A percentile compares a stretch with the other conserved stretches of the same genome.
phyloP scores from a whole-genome alignment of 169 alveolate genomes.

The Plasmodium chabaudi region DNA sequence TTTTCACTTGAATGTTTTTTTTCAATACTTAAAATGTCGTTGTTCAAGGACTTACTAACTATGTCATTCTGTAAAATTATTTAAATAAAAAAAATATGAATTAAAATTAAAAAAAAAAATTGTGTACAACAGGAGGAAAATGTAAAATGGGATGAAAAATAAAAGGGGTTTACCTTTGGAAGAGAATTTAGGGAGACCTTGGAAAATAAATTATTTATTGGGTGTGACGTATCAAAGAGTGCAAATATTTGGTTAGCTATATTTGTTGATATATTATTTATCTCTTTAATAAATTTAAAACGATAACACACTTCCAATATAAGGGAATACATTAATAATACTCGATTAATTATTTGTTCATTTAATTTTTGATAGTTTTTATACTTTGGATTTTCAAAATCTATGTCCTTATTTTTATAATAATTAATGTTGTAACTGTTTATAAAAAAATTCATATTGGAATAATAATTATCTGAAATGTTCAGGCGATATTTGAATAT shows the following conservation, averaged over 20 bases:
- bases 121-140: background rate
- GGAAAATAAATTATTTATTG: slow-evolving; percentile 17
- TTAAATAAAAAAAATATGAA: slow-evolving; percentile 3
- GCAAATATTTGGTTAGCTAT: slow-evolving; percentile 59
- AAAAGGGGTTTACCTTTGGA: slow-evolving; percentile 18
- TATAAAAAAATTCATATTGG: slow-evolving; percentile 26
- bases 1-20: slow-evolving; percentile 12
- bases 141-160: background rate
- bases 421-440: slow-evolving; percentile 22
- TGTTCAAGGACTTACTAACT: slow-evolving; percentile 42
- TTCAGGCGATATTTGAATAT: slow-evolving; percentile 25
- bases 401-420: slow-evolving; percentile 1
- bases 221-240: slow-evolving; percentile 41
- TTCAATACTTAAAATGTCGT: slow-evolving; percentile 31
- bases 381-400: background rate
- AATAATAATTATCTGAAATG: slow-evolving; percentile 40
- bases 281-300: slow-evolving; percentile 20
- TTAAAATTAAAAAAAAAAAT: background rate
- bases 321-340: slow-evolving; percentile 17
- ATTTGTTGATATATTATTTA: slow-evolving; percentile 9
- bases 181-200: slow-evolving; percentile 13
- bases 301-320: slow-evolving; percentile 11
- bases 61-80: slow-evolving; percentile 33
- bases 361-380: slow-evolving; percentile 17
- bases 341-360: slow-evolving; percentile 34